These are phyloP conservation scores for Tulasnella sp. DNA, from an alignment of 768 basidiomycete species.

Conservation along the genomic window DNA sequence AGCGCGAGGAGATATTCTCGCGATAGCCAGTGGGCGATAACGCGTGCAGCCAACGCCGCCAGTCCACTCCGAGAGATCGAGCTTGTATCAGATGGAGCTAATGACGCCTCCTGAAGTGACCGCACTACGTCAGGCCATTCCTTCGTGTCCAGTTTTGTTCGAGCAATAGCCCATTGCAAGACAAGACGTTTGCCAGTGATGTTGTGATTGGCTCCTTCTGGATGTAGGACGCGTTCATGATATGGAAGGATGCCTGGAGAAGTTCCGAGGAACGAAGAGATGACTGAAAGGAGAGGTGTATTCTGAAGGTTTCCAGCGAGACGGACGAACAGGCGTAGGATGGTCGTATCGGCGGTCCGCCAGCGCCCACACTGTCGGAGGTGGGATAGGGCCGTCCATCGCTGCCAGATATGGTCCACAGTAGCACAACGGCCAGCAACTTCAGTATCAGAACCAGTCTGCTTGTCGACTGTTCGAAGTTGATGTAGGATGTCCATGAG, in stretches of 20 bases:
- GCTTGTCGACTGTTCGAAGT: no score
- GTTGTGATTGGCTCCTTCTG: background rate
- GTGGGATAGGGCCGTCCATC: background rate
- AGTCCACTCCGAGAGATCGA: background rate
- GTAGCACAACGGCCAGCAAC: no score
- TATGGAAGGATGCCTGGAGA: background rate
- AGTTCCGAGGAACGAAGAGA: slow-evolving; percentile 1
- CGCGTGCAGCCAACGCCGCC: background rate
- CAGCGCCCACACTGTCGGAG: background rate
- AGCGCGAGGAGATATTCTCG: background rate
- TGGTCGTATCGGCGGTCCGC: background rate
- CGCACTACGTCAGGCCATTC: slow-evolving; percentile 5
- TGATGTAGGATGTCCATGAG: no score
- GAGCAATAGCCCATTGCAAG: slow-evolving; percentile 4
- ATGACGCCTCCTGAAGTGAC: background rate
- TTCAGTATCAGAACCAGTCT: no score
- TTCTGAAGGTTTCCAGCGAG: slow-evolving; percentile 2
- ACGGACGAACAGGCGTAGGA: slow-evolving; percentile 1
- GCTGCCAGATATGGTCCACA: slow-evolving; percentile 2
- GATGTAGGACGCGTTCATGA: background rate
- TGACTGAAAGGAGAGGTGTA: background rate
- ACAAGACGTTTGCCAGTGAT: background rate
- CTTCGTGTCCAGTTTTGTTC: background rate
- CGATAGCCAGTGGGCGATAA: slow-evolving; percentile 1
- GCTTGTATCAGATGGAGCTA: background rate